Conservation (phyloP, 2,329 filamentous ascomycete genomes). For the Diaporthe citri region DNA sequence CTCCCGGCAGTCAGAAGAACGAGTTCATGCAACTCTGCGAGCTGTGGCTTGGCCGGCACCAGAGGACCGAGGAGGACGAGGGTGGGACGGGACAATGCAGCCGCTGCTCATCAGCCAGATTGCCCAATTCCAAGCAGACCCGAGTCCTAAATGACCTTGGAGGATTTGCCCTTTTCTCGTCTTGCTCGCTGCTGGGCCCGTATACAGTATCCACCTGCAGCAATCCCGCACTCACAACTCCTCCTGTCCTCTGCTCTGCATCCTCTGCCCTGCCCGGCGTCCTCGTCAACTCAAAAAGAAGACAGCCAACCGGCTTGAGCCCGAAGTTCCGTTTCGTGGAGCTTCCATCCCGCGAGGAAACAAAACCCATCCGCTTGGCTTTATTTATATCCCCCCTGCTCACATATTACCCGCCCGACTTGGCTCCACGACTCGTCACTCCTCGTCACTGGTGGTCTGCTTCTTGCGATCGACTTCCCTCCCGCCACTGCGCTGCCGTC, state of each 20-base stretch:
- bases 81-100: slow-evolving; percentile 28
- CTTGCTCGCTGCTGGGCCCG: not conserved
- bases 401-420: slow-evolving; percentile 27
- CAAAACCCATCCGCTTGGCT: slow-evolving; percentile 26
- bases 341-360: slow-evolving; percentile 18
- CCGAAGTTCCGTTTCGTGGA: not conserved
- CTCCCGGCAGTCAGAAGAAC: slow-evolving; percentile 13
- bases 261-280: not conserved
- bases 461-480: slow-evolving; percentile 9
- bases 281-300: not conserved
- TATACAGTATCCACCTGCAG: not conserved
- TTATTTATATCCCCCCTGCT: slow-evolving; percentile 29
- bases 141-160: not conserved
- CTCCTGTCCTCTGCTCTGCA: not conserved
- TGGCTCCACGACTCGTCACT: slow-evolving; percentile 26
- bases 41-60: slow-evolving; percentile 28
- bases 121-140: slow-evolving; percentile 25
- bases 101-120: slow-evolving; percentile 21
- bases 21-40: slow-evolving; percentile 28
- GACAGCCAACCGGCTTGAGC: not conserved
- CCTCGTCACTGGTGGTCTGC: slow-evolving; percentile 27
- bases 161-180: slow-evolving; percentile 14
- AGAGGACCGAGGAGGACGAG: slow-evolving; percentile 23
- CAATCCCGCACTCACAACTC: not conserved
- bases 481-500: not conserved